Evolutionary conservation across 2,329 filamentous ascomycete species (phyloP), one percentile per base, ranked within the genome.

Genomic region (Calonectria montana): DNA sequence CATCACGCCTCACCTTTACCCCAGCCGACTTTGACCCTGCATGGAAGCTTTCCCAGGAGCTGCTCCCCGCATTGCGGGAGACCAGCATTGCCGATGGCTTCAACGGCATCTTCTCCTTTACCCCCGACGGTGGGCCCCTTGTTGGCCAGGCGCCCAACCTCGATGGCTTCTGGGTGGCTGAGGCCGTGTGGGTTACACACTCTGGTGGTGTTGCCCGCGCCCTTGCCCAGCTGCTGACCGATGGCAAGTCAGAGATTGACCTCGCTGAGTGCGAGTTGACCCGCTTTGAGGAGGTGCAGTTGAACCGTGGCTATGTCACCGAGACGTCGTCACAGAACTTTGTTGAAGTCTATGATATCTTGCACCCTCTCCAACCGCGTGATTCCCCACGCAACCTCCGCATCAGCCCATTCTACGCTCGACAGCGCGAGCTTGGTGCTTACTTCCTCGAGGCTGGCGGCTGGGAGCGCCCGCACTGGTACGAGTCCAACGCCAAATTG

Each of bases 131-230:
- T 1, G 90, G 89, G 0, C 88, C 91, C 0, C 84, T 92, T 0
- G 84, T 92, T 2, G 91, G 91, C 3, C 86, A 88, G 75, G 85
- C 89, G 0, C 90, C 91, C 8, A 86, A 86, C 16, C 80, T 92
- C 0, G 88, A 91, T 55, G 89, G 89, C 15, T 92, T 92, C 81
- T 92, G 86, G 74, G 89, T 92, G 1, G 91, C 91, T 0, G 91
- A 92, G 75, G 91, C 91, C 6, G 90, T 92, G 0, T 92, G 91
- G 91, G 91, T 92, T 1, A 92, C 91, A 21, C 91, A 92, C 74
- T 92, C 90, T 0, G 90, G 90, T 0, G 91, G 91, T 27, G 88
- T 92, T 2, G 91, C 91, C 10, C 87, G 89, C 29, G 90, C 91
- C 0, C 78, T 92, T 1, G 91, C 91, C 0, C 86, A 92, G 77